These are phyloP conservation scores for Chenopodium suecicum DNA, from an alignment of 148 eudicot species.

Conservation along the genomic window DNA sequence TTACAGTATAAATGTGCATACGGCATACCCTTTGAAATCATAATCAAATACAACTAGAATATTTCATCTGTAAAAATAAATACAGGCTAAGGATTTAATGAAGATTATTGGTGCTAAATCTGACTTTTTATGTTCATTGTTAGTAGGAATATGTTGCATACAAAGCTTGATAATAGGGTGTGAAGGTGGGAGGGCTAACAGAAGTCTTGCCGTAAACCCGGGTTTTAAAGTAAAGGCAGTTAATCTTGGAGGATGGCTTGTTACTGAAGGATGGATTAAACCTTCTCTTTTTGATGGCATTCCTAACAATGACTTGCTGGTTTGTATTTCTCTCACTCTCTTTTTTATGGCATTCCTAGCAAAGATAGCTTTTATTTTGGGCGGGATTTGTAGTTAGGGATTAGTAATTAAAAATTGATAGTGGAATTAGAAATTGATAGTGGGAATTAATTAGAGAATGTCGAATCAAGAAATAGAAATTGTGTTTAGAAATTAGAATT, in stretches of 20 bases:
- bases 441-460: no score
- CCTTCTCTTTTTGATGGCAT: constrained; percentile 71
- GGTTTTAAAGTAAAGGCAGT: constrained; percentile 42
- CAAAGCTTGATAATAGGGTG: constrained; percentile 15
- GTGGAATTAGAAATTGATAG: no score
- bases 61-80: neutral
- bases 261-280: constrained; percentile 70
- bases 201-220: neutral
- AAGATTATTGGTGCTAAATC: neutral
- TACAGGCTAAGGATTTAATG: neutral
- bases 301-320: constrained; percentile 41
- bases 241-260: constrained; percentile 76
- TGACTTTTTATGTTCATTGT: constrained; percentile 11
- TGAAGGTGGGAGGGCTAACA: neutral
- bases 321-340: no score
- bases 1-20: neutral
- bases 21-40: neutral
- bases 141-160: constrained; percentile 16
- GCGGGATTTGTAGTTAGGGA: no score
- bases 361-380: no score
- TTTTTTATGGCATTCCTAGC: no score
- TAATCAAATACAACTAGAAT: no score
- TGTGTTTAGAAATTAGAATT: no score
- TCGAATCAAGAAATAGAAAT: no score
- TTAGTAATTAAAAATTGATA: no score